A percentile compares a stretch with the other conserved stretches of the same genome.
These are phyloP conservation scores for Silene coronaria DNA, from an alignment of 179 eudicot genomes.

Conservation along the genomic window DNA sequence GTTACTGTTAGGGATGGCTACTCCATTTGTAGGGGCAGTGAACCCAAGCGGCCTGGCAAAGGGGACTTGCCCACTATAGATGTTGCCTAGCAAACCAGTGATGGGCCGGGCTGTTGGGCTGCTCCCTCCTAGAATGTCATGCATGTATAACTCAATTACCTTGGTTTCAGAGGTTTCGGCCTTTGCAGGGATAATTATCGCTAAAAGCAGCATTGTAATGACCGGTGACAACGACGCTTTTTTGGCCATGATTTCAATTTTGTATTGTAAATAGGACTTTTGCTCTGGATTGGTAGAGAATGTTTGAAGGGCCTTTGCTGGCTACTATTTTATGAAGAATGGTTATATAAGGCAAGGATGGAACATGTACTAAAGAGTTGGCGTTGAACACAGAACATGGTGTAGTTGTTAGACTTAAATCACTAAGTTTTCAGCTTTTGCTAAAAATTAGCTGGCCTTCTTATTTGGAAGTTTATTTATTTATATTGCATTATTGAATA, in stretches of 20 bases:
- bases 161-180: slow-evolving; percentile 25
- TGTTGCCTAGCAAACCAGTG: slow-evolving; percentile 83
- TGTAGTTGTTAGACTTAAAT: too few relatives aligned
- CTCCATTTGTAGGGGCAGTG: slow-evolving; percentile 56
- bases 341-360: too few relatives aligned
- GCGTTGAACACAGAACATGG: too few relatives aligned
- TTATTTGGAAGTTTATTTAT: too few relatives aligned
- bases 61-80: slow-evolving; percentile 91
- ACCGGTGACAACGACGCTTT: slow-evolving; percentile 11
- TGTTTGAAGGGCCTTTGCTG: slow-evolving; percentile 1
- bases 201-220: slow-evolving; percentile 19
- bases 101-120: slow-evolving; percentile 89
- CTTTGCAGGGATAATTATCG: slow-evolving; percentile 15
- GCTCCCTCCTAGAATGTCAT: slow-evolving; percentile 83
- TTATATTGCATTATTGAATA: too few relatives aligned
- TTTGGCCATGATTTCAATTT: slow-evolving; percentile 10
- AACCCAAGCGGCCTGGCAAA: slow-evolving; percentile 88
- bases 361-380: too few relatives aligned
- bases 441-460: too few relatives aligned
- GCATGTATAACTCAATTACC: slow-evolving; percentile 77
- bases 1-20: slow-evolving; percentile 77
- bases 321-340: too few relatives aligned
- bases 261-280: neutral
- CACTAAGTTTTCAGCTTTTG: too few relatives aligned
- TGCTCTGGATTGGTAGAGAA: slow-evolving; percentile 1